Percentiles rank a stretch among this genome's conserved stretches.
These are phyloP conservation scores for Penicillium capsulatum DNA, from an alignment of 2,329 filamentous ascomycete genomes.

Conservation along the genomic window DNA sequence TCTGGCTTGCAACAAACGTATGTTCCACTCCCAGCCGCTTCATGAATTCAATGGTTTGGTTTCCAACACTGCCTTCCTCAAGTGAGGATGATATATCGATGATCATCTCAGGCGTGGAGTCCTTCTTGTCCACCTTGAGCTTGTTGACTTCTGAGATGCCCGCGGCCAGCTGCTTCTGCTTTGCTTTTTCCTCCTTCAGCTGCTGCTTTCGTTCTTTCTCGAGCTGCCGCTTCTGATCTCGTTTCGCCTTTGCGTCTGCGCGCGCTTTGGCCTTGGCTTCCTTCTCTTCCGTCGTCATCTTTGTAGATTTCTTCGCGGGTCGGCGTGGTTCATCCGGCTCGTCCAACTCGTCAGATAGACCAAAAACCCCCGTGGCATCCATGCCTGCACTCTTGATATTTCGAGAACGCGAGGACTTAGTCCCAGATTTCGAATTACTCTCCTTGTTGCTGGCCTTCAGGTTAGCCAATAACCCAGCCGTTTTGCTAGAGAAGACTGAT, in stretches of 20 bases:
- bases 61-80: slow-evolving; percentile 42
- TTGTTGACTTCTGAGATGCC: slow-evolving; percentile 72
- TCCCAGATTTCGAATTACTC: background rate
- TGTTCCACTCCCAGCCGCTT: slow-evolving; percentile 41
- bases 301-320: slow-evolving; percentile 41
- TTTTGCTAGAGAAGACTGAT: slow-evolving; percentile 37
- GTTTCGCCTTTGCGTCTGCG: slow-evolving; percentile 46
- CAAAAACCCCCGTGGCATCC: slow-evolving; percentile 7
- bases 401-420: slow-evolving; percentile 1
- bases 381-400: slow-evolving; percentile 10
- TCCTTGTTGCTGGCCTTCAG: slow-evolving; percentile 16
- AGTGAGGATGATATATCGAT: slow-evolving; percentile 62
- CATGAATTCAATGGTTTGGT: slow-evolving; percentile 44
- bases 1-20: slow-evolving; percentile 35
- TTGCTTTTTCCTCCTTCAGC: slow-evolving; percentile 53
- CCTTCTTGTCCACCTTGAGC: slow-evolving; percentile 66
- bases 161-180: slow-evolving; percentile 60
- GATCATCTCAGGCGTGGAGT: slow-evolving; percentile 72
- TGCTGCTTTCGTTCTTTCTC: slow-evolving; percentile 50
- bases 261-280: slow-evolving; percentile 53
- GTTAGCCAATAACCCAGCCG: slow-evolving; percentile 38
- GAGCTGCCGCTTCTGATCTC: slow-evolving; percentile 53
- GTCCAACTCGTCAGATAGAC: slow-evolving; percentile 39
- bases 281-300: slow-evolving; percentile 30
- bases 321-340: slow-evolving; percentile 42